Conservation (phyloP, 768 basidiomycete species). For the Mycena filopes region DNA sequence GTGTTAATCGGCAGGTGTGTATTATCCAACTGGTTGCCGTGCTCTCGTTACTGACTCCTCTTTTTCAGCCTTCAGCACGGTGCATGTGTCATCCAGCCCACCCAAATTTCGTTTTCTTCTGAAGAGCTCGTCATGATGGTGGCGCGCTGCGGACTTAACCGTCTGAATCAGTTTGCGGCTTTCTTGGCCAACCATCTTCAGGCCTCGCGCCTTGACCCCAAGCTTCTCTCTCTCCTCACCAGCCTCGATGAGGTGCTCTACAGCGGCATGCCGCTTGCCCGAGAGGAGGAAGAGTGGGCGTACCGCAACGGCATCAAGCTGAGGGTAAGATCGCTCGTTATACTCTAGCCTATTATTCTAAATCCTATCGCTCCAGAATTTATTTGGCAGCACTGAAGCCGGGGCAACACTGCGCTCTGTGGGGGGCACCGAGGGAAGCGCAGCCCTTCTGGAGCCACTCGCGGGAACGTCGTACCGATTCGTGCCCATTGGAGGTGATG, state of each 20-base stretch:
- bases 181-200: constrained; percentile 63
- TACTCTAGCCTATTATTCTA: constrained; percentile 29
- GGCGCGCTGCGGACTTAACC: constrained; percentile 60
- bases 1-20: constrained; percentile 27
- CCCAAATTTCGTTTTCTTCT: constrained; percentile 61
- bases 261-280: constrained; percentile 60
- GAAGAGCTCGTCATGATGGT: constrained; percentile 66
- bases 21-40: constrained; percentile 30
- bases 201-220: constrained; percentile 55
- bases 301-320: constrained; percentile 55
- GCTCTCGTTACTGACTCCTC: constrained; percentile 47
- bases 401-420: constrained; percentile 61
- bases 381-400: constrained; percentile 69
- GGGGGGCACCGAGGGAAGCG: constrained; percentile 49
- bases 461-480: constrained; percentile 59
- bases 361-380: constrained; percentile 49
- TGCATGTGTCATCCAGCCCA: constrained; percentile 69
- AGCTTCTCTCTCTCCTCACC: constrained; percentile 56
- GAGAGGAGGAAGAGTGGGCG: constrained; percentile 66
- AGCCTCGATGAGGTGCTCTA: constrained; percentile 60
- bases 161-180: constrained; percentile 65
- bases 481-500: constrained; percentile 49
- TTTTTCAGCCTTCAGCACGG: constrained; percentile 64
- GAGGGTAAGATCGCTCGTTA: constrained; percentile 46
- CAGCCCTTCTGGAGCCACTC: constrained; percentile 53